Evolutionary conservation across 2,329 filamentous ascomycete species (phyloP).

Genomic region (Didymella pinodella): DNA sequence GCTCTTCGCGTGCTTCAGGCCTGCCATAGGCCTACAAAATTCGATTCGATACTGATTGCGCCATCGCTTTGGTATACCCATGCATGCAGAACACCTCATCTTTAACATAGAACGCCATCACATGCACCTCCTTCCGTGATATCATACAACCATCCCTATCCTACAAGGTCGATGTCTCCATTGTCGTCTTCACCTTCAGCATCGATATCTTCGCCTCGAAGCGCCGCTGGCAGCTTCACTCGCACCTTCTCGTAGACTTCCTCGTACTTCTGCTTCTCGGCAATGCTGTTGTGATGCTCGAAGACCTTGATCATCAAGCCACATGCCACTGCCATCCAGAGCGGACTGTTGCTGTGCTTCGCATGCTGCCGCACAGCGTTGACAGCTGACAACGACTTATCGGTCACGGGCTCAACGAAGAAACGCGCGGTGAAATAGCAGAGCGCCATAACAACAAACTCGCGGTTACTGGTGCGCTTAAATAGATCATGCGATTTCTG

Average conservation of each 20-base stretch:
- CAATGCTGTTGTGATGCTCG: constrained; percentile 36
- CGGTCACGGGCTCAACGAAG: constrained; percentile 80
- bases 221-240: constrained; percentile 32
- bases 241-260: constrained; percentile 33
- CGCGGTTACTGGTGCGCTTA: constrained; percentile 74
- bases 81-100: constrained; percentile 5
- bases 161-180: constrained; percentile 10
- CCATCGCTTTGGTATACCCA: constrained; percentile 4
- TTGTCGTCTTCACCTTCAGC: constrained; percentile 36
- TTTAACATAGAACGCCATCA: constrained; percentile 9
- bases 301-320: constrained; percentile 44
- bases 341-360: constrained; percentile 29
- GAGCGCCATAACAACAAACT: constrained; percentile 82
- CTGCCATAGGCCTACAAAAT: no score
- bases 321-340: constrained; percentile 46
- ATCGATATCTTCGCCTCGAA: constrained; percentile 34
- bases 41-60: background rate
- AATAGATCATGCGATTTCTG: constrained; percentile 71
- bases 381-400: constrained; percentile 61
- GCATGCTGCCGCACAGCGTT: constrained; percentile 40
- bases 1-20: no score
- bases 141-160: background rate
- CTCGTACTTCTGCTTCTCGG: constrained; percentile 36
- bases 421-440: constrained; percentile 85
- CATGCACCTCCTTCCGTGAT: constrained; percentile 4